Conservation (phyloP, 2,329 filamentous ascomycete genomes). For the Apiospora malaysiana region DNA sequence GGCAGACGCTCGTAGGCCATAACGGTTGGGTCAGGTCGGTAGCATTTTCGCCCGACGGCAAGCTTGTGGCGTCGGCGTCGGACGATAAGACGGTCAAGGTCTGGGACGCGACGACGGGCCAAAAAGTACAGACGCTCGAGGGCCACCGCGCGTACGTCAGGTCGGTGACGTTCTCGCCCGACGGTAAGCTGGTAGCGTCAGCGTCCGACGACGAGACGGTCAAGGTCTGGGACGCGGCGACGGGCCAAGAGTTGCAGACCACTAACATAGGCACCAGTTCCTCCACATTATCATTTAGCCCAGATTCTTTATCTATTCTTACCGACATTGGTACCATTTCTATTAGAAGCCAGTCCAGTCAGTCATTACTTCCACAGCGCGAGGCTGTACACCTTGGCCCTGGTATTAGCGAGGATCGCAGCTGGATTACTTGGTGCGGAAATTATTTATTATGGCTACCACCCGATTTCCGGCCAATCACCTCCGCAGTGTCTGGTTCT, state of each 20-base stretch:
- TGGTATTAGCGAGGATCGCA: neutral
- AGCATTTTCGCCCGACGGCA: conserved; percentile 15
- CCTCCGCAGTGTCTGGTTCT: neutral
- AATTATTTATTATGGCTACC: neutral
- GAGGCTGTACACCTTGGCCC: neutral
- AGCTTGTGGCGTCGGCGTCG: conserved; percentile 12
- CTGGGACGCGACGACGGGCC: neutral
- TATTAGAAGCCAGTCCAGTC: neutral
- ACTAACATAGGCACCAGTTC: neutral
- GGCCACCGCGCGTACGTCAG: neutral
- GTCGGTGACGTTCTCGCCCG: conserved; percentile 17
- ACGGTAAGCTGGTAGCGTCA: neutral
- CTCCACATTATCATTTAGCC: neutral
- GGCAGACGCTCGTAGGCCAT: conserved; percentile 4
- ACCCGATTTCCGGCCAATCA: no score
- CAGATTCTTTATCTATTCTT: neutral
- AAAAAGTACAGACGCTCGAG: neutral
- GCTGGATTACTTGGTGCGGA: neutral
- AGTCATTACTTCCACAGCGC: neutral
- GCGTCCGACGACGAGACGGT: neutral
- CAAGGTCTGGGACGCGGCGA: neutral
- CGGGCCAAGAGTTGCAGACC: neutral
- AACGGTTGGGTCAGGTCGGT: neutral
- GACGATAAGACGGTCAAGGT: neutral
- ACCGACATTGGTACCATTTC: neutral